Conservation (phyloP, 2,329 filamentous ascomycete species). For the Seiridium cupressi region DNA sequence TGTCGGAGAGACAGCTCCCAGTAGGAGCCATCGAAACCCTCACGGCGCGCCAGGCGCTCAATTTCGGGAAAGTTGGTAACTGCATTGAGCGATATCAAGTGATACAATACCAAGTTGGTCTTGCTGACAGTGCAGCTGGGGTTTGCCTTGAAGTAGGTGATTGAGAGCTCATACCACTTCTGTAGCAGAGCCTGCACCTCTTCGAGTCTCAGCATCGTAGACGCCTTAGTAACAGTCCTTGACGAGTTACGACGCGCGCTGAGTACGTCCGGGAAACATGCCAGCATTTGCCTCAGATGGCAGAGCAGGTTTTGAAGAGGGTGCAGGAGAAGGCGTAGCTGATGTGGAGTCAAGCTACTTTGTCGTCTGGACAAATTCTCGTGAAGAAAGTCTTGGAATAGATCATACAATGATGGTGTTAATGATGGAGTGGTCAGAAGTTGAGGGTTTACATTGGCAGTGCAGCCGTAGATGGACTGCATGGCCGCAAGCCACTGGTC, state of each 20-base stretch:
- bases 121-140: slow-evolving; percentile 58
- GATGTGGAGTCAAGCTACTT: slow-evolving; percentile 44
- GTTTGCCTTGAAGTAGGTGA: slow-evolving; percentile 52
- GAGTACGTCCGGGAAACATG: slow-evolving; percentile 60
- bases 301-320: slow-evolving; percentile 65
- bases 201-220: slow-evolving; percentile 58
- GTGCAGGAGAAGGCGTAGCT: slow-evolving; percentile 66
- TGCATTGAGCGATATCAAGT: slow-evolving; percentile 68
- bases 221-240: slow-evolving; percentile 55
- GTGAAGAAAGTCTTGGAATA: slow-evolving; percentile 67
- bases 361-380: slow-evolving; percentile 56
- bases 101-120: slow-evolving; percentile 67
- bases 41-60: slow-evolving; percentile 62
- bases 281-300: slow-evolving; percentile 63
- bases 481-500: slow-evolving; percentile 59
- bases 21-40: slow-evolving; percentile 54
- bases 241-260: slow-evolving; percentile 36
- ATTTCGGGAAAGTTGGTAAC: slow-evolving; percentile 67
- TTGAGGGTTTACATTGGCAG: slow-evolving; percentile 47
- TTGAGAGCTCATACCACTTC: slow-evolving; percentile 66
- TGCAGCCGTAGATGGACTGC: slow-evolving; percentile 56
- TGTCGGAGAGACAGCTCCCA: slow-evolving; percentile 55
- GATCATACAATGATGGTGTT: slow-evolving; percentile 58
- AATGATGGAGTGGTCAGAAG: slow-evolving; percentile 47
- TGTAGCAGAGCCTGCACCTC: slow-evolving; percentile 64